phyloP scores from a whole-genome alignment of 129 eudicot genomes.

The Ambrosia trifida region DNA sequence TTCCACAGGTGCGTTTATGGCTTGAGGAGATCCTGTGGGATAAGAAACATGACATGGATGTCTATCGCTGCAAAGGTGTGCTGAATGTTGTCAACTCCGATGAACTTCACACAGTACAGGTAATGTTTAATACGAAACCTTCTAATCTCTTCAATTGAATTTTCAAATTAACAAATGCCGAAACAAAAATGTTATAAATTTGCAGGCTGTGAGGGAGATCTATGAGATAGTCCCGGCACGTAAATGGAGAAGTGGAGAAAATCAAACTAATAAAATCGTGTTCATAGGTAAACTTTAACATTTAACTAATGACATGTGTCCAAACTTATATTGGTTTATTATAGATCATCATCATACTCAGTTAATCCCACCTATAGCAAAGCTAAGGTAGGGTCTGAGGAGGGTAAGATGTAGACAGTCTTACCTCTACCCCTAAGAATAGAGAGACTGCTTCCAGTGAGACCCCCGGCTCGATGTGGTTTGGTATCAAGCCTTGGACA shows the following conservation, averaged over 20 bases:
- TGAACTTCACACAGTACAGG: constrained; percentile 88
- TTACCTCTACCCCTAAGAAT: no score
- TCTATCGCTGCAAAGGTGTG: constrained; percentile 95
- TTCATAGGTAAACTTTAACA: constrained; percentile 63
- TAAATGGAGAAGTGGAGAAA: constrained; percentile 62
- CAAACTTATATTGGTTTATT: no score
- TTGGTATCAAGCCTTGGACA: no score
- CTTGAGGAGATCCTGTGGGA: constrained; percentile 97
- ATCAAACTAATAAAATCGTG: constrained; percentile 63
- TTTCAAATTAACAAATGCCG: neutral
- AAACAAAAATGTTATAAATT: neutral
- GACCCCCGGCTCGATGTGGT: no score
- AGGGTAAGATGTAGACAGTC: no score
- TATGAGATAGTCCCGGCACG: constrained; percentile 89
- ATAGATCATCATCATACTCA: no score
- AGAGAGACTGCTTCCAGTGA: no score
- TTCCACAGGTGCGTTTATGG: constrained; percentile 66
- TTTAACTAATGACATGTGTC: no score
- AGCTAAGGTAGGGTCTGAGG: no score
- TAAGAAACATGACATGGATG: constrained; percentile 80
- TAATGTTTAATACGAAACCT: constrained; percentile 19
- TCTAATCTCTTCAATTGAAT: neutral
- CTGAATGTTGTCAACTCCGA: constrained; percentile 65
- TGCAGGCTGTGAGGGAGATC: constrained; percentile 89
- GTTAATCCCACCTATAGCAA: no score